phyloP scores from a whole-genome alignment of 306 rosid genomes.

The Cucurbita maxima region DNA sequence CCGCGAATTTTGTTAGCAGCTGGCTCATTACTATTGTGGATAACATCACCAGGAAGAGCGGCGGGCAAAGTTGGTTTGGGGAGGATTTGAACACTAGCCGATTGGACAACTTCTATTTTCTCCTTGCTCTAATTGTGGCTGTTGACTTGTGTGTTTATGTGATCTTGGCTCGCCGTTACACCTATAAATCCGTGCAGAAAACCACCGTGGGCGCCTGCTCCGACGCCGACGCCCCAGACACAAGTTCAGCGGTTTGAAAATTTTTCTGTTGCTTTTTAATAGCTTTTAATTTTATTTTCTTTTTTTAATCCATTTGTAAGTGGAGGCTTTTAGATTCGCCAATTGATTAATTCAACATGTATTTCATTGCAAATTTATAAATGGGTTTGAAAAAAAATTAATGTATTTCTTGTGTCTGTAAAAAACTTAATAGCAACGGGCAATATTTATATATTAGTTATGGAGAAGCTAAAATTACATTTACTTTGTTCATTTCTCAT shows the following conservation, averaged over 20 bases:
- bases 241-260: background rate
- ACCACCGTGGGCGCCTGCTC: background rate
- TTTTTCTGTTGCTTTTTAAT: background rate
- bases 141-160: slow-evolving; percentile 2
- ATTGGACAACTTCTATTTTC: slow-evolving; percentile 4
- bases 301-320: background rate
- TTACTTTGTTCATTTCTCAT: background rate
- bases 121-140: background rate
- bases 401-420: background rate
- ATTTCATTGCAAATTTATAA: background rate
- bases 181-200: background rate
- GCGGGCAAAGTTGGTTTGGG: slow-evolving; percentile 10
- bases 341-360: background rate
- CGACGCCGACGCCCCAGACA: background rate
- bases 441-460: too few species aligned
- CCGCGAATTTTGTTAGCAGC: background rate
- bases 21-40: slow-evolving; percentile 5
- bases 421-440: background rate
- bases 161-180: background rate
- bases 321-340: background rate
- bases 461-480: background rate
- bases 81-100: slow-evolving; percentile 10
- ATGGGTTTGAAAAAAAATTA: too few species aligned
- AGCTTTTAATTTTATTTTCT: background rate
- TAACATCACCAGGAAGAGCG: background rate